Base-by-base conservation (phyloP, 2,329 filamentous ascomycete species). In the Zasmidium citrigriseum region DNA sequence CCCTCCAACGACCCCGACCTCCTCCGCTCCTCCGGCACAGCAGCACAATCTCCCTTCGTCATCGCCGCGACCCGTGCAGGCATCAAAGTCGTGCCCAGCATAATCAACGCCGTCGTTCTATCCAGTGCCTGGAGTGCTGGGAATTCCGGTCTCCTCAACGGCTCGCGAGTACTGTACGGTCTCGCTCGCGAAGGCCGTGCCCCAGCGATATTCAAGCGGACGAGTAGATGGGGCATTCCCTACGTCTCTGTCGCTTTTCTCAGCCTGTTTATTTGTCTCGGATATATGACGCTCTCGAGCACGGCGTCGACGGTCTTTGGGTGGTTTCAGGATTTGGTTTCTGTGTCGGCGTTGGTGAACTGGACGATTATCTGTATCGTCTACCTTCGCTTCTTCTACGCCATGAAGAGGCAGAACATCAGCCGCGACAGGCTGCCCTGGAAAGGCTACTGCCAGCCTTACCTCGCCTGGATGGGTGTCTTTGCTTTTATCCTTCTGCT, bases 61-160 rank as follows among this genome's bases (percentile, higher is more conserved):
- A 83, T 89, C 63, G 82, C 83, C n/a, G 84, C 86, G 61, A 73
- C 81, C 58, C 78, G 84, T 60, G 84, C 85, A n/a, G 83, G 84
- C 47, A 83, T 89, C 51, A 69, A 71, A 1, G 82, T 82, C 1
- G 79, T 89, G n/a, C 85, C 86, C 21, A 81, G 79, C 25, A 82
- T 90, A 61, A 86, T 90, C 78, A 89, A 89, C 70, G 85, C 84
- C 18, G 80, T 88, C 46, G 86, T 89, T 64, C 80, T 92, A 63
- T 89, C 87, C 5, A 87, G 85, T 12, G 87, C 86, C 1, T 82
- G 80, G 74, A 82, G 79, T 0, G 80, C 82, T 9, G 82, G 78
- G 50, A 85, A 84, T 67, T 76, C 78, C 3, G 81, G 81, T 68
- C 70, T 82, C 11, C 82, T 82, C 65, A 75, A 80, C 9, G 78